Base-by-base conservation (phyloP, 352 stramenopile species). In the Phytophthora cryptogea region DNA sequence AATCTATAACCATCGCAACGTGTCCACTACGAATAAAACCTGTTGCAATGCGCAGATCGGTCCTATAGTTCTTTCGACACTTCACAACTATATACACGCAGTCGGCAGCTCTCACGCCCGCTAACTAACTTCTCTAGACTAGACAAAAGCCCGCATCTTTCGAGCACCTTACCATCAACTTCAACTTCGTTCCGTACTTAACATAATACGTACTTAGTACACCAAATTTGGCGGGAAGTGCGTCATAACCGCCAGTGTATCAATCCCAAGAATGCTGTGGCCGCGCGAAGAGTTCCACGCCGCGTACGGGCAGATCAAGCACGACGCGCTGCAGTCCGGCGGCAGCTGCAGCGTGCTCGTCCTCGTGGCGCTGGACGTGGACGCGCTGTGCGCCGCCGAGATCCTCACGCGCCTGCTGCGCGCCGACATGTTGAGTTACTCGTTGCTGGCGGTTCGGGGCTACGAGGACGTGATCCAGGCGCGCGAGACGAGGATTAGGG, bases 331-430 rank as follows among this genome's bases (percentile, higher is more conserved):
- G 50, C 74, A 86, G 54, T 80, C 62, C 31, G 76, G 76, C 39
- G 63, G 67, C 7, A 77, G 72, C 9, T 92, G 86, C 59, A 96
- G 86, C 35, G 86, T 98, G 16, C 71, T 99, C 28, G 61, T 99
- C 16, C 88, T 99, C 13, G 94, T 98, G 28, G 92, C 95, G 42
- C 70, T 97, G 10, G 94, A 98, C 59, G 91, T 95, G 33, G 97
- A 99, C 68, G 95, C 96, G 35, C 83, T 99, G 52, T 97, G 92
- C 59, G 90, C 94, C 11, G 94, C 89, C 42, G 90, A 95, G 53
- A 99, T 99, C 61, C 74, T 99, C 41, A 97, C 91, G 50, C 69
- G 76, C 32, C 66, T 89, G 26, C 54, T 94, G 33, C 80, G 97
- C 43, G 63, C 72, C 13, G 81, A 92, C 54, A 79, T 95, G 55